These are phyloP conservation scores for Gossypium davidsonii DNA, from an alignment of 441 rosid species.

Conservation along the genomic window DNA sequence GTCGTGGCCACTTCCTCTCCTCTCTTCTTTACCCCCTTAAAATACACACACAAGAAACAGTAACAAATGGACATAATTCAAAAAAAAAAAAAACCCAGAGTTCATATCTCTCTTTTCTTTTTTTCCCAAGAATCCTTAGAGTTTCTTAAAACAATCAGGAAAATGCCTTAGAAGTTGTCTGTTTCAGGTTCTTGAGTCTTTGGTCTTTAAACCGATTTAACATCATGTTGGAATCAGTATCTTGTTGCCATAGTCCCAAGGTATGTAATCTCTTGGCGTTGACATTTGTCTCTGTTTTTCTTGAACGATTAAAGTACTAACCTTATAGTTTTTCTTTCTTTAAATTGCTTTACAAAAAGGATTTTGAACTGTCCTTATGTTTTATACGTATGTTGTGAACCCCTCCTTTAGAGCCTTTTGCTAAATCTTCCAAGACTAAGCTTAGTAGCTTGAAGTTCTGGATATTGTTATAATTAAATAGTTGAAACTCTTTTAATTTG, in stretches of 20 bases:
- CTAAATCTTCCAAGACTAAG: not conserved
- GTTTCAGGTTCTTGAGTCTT: not conserved
- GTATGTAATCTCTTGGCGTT: constrained; percentile 23
- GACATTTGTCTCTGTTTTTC: constrained; percentile 2
- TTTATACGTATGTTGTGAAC: not conserved
- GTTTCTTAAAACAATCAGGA: not conserved
- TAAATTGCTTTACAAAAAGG: not conserved
- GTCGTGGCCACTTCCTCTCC: constrained; percentile 22
- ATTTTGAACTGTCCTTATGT: not conserved
- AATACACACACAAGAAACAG: not conserved
- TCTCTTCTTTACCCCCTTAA: constrained; percentile 16
- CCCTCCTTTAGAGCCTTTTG: not conserved
- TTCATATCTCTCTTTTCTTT: not conserved
- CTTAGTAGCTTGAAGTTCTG: not conserved
- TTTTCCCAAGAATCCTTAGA: not conserved
- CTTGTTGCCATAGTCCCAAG: constrained; percentile 45
- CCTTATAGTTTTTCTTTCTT: not conserved
- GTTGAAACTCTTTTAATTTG: not conserved
- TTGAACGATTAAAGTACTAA: not conserved
- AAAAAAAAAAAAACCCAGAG: not conserved
- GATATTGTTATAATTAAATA: not conserved
- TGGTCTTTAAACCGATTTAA: not conserved
- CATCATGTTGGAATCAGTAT: constrained; percentile 50
- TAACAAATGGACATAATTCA: not conserved
- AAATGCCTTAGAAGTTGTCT: constrained; percentile 2